Evolutionary conservation across 2,329 filamentous ascomycete genomes (phyloP), one percentile per base, ranked within the genome.

Genomic region (Leptographium procerum): DNA sequence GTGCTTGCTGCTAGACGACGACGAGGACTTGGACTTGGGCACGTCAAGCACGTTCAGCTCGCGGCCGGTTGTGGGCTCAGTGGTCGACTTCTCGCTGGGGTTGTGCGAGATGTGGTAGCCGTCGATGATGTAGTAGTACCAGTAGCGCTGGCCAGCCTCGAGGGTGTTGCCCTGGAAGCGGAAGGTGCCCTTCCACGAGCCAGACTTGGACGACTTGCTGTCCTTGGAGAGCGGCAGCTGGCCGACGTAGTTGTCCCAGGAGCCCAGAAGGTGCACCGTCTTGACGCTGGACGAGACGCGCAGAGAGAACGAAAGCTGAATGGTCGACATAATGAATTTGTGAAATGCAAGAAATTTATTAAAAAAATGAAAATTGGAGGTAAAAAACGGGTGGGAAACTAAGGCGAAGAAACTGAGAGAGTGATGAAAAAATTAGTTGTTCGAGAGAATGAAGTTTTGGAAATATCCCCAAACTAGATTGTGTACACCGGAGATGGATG

Each of bases 101-200:
- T 97, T 94, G 82, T 97, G 92, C 62, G 91, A 91, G 72, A 95
- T 87, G 74, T 96, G 91, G 84, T 96, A 96, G 67, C 94, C 94
- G 73, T 99, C 94, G 74, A 97, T 94, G 85, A 97, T 96, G 82
- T 96, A 99, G 85, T 99, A 99, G 86, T 97, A 99, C 94, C 94
- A 99, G 85, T 97, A 97, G 71, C 92, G 87, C 72, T 89, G 85
- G 72, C 92, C 91, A 67, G 89, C 80, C 79, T 92, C 86, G 68
- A 97, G 83, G 61, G 89, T 92, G 62, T 84, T 77, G 71, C 87
- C 87, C 76, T 94, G 88, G 78, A 99, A 96, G 77, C 90, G 87
- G 81, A 99, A 96, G 69, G 90, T 95, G 70, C 92, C 94, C 73
- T 91, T 89, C 91, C 92, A 97, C 66, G 88, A 88, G 70, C 91